Percentiles rank a stretch among this genome's conserved stretches.
Evolutionary conservation across 2,329 filamentous ascomycete genomes (phyloP).

Genomic region (Knoxdaviesia proteae): DNA sequence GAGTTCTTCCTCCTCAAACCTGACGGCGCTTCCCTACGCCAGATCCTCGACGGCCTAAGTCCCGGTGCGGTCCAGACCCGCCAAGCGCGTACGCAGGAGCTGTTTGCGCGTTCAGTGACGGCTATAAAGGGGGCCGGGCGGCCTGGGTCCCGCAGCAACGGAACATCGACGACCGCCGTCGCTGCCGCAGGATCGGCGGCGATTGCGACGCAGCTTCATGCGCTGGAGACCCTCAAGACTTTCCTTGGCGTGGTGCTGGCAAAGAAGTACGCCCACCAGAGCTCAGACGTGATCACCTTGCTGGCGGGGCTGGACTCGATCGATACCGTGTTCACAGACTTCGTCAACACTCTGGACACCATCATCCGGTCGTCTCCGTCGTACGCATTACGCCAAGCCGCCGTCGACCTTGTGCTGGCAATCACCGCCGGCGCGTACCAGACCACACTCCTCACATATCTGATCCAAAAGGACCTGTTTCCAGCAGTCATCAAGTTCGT

Average conservation of each 20-base stretch:
- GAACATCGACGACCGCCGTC: not conserved
- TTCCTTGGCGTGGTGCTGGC: slow-evolving; percentile 66
- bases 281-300: slow-evolving; percentile 76
- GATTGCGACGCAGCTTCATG: not conserved
- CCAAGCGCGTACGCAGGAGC: slow-evolving; percentile 57
- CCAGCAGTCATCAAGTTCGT: slow-evolving; percentile 89
- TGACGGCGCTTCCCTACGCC: slow-evolving; percentile 46
- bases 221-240: slow-evolving; percentile 50
- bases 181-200: not conserved
- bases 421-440: slow-evolving; percentile 89
- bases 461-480: slow-evolving; percentile 86
- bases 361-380: slow-evolving; percentile 44
- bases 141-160: not conserved
- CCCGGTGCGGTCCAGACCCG: slow-evolving; percentile 57
- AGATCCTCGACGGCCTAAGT: slow-evolving; percentile 46
- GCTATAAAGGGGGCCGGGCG: slow-evolving; percentile 36
- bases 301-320: slow-evolving; percentile 78
- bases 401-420: slow-evolving; percentile 61
- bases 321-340: slow-evolving; percentile 71
- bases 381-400: slow-evolving; percentile 53
- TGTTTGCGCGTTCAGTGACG: slow-evolving; percentile 54
- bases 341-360: slow-evolving; percentile 64
- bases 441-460: slow-evolving; percentile 82
- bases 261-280: slow-evolving; percentile 88
- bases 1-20: slow-evolving; percentile 87